Conservation (phyloP, 164 flowering plant species). For the Annona cherimola region DNA sequence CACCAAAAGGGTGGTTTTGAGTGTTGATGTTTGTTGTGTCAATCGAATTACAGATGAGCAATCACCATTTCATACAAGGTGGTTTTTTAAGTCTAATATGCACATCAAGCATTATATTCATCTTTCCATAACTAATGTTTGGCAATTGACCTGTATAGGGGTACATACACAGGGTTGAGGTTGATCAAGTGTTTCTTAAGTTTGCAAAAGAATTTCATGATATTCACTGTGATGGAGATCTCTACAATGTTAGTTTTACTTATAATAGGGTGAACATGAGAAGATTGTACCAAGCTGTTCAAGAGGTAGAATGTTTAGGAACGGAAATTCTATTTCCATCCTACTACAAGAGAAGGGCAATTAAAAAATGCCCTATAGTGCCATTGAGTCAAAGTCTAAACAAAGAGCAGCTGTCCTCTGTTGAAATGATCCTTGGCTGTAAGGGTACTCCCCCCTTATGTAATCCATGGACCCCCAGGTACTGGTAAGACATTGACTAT, state of each 20-base stretch:
- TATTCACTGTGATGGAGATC: constrained; percentile 27
- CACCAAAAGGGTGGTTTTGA: background rate
- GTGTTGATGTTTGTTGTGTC: background rate
- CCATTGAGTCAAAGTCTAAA: constrained; percentile 55
- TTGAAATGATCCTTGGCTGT: constrained; percentile 78
- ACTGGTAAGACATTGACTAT: constrained; percentile 90
- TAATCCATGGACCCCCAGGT: constrained; percentile 96
- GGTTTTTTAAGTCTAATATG: too few species aligned
- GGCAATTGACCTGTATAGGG: constrained; percentile 44
- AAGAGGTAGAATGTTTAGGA: constrained; percentile 29
- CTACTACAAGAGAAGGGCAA: constrained; percentile 28
- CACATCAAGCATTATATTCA: background rate
- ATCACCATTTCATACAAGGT: too few species aligned
- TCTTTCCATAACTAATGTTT: background rate
- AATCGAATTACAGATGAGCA: background rate
- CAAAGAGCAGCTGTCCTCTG: constrained; percentile 66
- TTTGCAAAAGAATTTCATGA: constrained; percentile 47
- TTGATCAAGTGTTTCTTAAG: constrained; percentile 65
- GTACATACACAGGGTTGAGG: constrained; percentile 69
- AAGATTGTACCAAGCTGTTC: constrained; percentile 59
- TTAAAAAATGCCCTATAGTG: constrained; percentile 28
- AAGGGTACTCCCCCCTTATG: constrained; percentile 76
- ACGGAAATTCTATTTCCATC: constrained; percentile 64
- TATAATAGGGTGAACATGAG: constrained; percentile 65
- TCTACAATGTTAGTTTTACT: constrained; percentile 55